Base-by-base conservation (phyloP, 2,329 filamentous ascomycete genomes). In the Helotiales sp. region DNA sequence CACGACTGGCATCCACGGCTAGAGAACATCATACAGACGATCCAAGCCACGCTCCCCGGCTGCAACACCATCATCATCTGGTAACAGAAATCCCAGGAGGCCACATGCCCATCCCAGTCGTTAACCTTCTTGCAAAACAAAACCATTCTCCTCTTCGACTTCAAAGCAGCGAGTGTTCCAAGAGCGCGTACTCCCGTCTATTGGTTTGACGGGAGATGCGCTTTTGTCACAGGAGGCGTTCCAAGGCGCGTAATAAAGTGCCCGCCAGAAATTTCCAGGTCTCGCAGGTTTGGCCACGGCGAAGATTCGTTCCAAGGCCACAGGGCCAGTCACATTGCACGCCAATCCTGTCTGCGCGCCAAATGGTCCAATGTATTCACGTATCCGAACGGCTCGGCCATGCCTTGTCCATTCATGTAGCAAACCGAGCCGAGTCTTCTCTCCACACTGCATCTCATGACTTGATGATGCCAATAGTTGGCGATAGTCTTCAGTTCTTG, bases 151-250 rank as follows among this genome's bases (percentile, higher is more conserved):
- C n/a, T n/a, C n/a, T n/a, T n/a, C n/a, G 9, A n/a, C 27, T 44
- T 52, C 59, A 67, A 66, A 64, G 67, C 66, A 64, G 64, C 64
- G 61, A 62, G 62, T 64, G 69, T 69, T 70, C 65, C 66, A 69
- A 60, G 46, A 64, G 52, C 54, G 54, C 47, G 19, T 55, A 47
- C 36, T 30, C 38, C 49, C 52, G 55, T 50, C 53, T 44, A 67
- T 67, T 68, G 58, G 65, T 64, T 63, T 34, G 64, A 52, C 55
- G 17, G 44, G 22, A 40, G 17, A 17, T 49, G 52, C 60, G 54
- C 60, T 61, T 62, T 61, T 67, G 67, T 63, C 63, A 66, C 65
- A 54, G 50, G 57, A 58, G 61, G 61, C 58, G 63, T 69, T 66
- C 57, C 65, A 69, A 55, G 63, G 66, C 67, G 66, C 67, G 63